A percentile compares a stretch with the other conserved stretches of the same genome.
Evolutionary conservation across 2,329 filamentous ascomycete genomes (phyloP).

Genomic region (Pseudogymnoascus pannorum): DNA sequence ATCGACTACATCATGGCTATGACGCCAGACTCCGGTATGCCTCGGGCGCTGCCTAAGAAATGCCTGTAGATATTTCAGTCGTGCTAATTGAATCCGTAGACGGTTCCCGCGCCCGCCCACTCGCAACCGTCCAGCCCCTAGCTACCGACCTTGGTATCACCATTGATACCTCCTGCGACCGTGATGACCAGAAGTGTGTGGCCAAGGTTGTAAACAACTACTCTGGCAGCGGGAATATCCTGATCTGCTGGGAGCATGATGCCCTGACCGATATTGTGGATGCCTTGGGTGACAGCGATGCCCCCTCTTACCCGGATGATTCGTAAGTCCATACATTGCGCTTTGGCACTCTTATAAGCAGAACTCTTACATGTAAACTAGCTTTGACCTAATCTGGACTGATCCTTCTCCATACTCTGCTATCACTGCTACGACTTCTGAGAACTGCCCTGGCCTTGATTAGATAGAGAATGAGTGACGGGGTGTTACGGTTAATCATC

Average conservation of each 20-base stretch:
- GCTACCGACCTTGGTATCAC: slow-evolving; percentile 47
- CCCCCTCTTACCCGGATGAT: slow-evolving; percentile 43
- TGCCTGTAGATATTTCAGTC: background rate
- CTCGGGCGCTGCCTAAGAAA: background rate
- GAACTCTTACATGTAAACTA: slow-evolving; percentile 13
- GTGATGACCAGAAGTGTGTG: slow-evolving; percentile 49
- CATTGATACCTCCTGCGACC: slow-evolving; percentile 48
- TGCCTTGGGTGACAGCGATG: slow-evolving; percentile 42
- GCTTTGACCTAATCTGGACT: slow-evolving; percentile 52
- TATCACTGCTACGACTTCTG: slow-evolving; percentile 40
- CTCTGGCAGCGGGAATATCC: slow-evolving; percentile 44
- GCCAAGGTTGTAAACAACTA: slow-evolving; percentile 42
- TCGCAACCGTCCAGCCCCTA: slow-evolving; percentile 49
- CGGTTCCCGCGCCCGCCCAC: slow-evolving; percentile 45
- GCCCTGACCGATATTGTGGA: slow-evolving; percentile 44
- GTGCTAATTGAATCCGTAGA: slow-evolving; percentile 27
- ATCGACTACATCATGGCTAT: slow-evolving; percentile 54
- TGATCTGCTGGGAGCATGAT: slow-evolving; percentile 56
- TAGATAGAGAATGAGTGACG: background rate
- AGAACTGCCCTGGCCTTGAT: slow-evolving; percentile 49
- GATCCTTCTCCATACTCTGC: slow-evolving; percentile 42
- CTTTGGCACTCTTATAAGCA: slow-evolving; percentile 9
- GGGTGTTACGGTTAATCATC: background rate
- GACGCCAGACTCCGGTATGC: slow-evolving; percentile 40
- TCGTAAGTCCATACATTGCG: slow-evolving; percentile 27